These are phyloP conservation scores for Aspergillus persii DNA, from an alignment of 2,329 filamentous ascomycete species.

Conservation along the genomic window DNA sequence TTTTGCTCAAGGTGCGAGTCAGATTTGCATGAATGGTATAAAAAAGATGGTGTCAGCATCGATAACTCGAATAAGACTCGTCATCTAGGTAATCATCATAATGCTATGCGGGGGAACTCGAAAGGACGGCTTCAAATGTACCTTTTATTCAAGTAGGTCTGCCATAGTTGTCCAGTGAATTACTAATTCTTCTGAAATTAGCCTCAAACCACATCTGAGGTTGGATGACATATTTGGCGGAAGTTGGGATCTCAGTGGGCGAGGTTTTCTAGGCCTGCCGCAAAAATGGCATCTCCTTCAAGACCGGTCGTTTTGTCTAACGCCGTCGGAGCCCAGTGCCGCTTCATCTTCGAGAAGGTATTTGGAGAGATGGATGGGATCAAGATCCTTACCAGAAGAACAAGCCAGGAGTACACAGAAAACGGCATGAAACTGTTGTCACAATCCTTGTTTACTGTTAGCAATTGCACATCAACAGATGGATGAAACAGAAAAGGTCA, in stretches of 20 bases:
- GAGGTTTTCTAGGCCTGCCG: conserved; percentile 99
- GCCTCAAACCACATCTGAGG: conserved; percentile 23
- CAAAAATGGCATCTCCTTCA: conserved; percentile 86
- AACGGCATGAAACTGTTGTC: conserved; percentile 8
- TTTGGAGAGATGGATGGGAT: background rate
- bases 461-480: conserved; percentile 7
- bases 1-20: conserved; percentile 29
- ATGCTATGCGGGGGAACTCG: conserved; percentile 14
- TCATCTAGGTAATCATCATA: conserved; percentile 60
- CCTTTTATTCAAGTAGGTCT: conserved; percentile 10
- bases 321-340: conserved; percentile 95
- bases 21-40: conserved; percentile 62
- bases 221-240: conserved; percentile 19
- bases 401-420: background rate
- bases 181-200: conserved; percentile 18
- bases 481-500: conserved; percentile 17
- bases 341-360: conserved; percentile 41
- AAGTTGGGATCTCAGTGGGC: conserved; percentile 72
- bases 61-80: conserved; percentile 64
- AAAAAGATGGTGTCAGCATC: conserved; percentile 58
- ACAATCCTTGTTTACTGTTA: conserved; percentile 14
- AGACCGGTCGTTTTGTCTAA: conserved; percentile 53
- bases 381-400: conserved; percentile 3
- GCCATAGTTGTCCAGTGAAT: background rate
- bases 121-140: conserved; percentile 7